Base-by-base conservation (phyloP, 202 grass and related monocot genomes). In the Digitaria exilis region DNA sequence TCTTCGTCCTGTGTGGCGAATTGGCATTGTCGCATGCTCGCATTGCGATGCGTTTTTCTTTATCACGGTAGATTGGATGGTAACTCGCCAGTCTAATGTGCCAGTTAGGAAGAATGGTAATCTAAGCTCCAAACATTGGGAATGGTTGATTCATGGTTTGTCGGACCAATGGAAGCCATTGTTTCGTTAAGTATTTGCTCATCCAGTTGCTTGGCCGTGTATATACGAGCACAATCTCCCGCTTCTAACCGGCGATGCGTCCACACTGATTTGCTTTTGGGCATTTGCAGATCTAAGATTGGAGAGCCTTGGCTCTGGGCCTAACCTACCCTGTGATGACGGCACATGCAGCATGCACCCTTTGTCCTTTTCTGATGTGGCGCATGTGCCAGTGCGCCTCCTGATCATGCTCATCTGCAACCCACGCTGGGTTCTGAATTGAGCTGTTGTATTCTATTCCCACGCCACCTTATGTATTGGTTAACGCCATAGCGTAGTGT, bases 271-370 rank as follows among this genome's bases (percentile, higher is more conserved):
- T 54, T n/a, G n/a, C n/a, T n/a, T n/a, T n/a, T 29, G 16, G 9
- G 50, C 21, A 29, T 51, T 21, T 16, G 49, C 25, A 29, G 64
- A 76, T 63, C 77, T 56, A 84, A 17, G 52, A 75, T 21, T 69
- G 19, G 8, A 24, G 1, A 21, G 42, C 43, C 8, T 42, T 31
- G 3, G 30, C 71, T 46, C 12, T 76, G 63, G n/a, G n/a, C n/a
- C n/a, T n/a, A 43, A 89, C 11, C 39, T 75, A 70, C 62, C 62
- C 52, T 75, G 26, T 19, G 69, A 80, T 71, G 43, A 76, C 7
- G 29, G 46, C 49, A 80, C 82, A 60, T 84, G 81, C 42, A n/a
- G 18, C 57, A 62, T 73, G 44, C 54, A 4, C 55, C 15, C 52
- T 15, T 6, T 14, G 24, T 7, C 55, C 15, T 64, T 15, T 6